phyloP scores from a whole-genome alignment of 2,329 filamentous ascomycete genomes.

The Ramularia endophylla region DNA sequence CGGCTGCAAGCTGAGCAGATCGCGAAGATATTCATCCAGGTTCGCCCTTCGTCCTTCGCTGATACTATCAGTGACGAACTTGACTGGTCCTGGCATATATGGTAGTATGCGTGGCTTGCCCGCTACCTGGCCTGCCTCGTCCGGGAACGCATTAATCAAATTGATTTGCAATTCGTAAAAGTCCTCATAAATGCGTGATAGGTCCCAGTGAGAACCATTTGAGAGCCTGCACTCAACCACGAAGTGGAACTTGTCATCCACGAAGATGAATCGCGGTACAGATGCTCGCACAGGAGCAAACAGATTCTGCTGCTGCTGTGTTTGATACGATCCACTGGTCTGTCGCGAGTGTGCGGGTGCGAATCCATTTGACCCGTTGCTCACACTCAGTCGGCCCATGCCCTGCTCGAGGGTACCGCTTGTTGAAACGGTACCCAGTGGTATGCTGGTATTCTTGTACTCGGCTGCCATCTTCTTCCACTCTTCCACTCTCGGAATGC shows the following conservation, averaged over 20 bases:
- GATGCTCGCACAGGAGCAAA: constrained; percentile 74
- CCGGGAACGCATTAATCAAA: constrained; percentile 82
- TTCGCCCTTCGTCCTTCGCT: constrained; percentile 90
- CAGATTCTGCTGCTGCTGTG: constrained; percentile 40
- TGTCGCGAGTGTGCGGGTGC: constrained; percentile 27
- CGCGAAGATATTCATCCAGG: constrained; percentile 92
- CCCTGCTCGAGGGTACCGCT: constrained; percentile 42
- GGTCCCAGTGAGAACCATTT: constrained; percentile 85
- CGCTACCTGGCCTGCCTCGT: constrained; percentile 83
- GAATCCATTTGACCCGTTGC: constrained; percentile 36
- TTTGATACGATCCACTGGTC: constrained; percentile 32
- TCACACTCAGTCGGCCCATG: constrained; percentile 73
- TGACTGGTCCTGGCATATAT: constrained; percentile 97
- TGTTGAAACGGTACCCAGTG: constrained; percentile 70
- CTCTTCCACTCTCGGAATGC: constrained; percentile 91
- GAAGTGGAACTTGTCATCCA: constrained; percentile 98
- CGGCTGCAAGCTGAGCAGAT: constrained; percentile 71
- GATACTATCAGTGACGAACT: constrained; percentile 96
- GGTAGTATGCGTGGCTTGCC: constrained; percentile 71
- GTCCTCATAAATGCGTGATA: constrained; percentile 94
- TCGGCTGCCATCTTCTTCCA: constrained; percentile 99
- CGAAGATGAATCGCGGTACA: constrained; percentile 90
- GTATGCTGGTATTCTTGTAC: constrained; percentile 99
- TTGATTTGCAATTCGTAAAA: constrained; percentile 99
- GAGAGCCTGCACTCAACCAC: constrained; percentile 88